Evolutionary conservation across 192 early-diverging fungal species (phyloP), one percentile per base, ranked within the genome.

Genomic region (Coemansia sp.): DNA sequence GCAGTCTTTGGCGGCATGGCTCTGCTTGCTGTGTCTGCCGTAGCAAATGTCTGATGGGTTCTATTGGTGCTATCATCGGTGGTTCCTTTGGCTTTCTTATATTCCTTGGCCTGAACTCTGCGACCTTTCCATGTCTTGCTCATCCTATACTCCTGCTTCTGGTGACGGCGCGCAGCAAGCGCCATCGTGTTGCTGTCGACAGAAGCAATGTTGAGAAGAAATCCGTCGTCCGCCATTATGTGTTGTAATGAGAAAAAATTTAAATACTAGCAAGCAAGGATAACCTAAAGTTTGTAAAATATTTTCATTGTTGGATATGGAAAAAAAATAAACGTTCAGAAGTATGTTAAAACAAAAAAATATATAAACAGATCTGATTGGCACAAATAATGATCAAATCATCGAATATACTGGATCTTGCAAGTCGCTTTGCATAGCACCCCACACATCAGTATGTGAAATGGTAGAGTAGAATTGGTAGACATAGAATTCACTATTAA

Each of bases 201-300:
- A 9, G 57, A 16, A 10, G 83, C 85, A 66, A 91, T 85, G 78
- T 92, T 91, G 40, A 93, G 66, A 59, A 91, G 68, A 22, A 92
- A 64, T 8, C 88, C 90, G 71, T 91, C 91, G 76, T 90, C 90
- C 67, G 57, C 57, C 57, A 59, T 59, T 54, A 54, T 54, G 51
- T 26, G 32, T 4, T 32, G 32, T 32, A 32, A 32, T 32, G 32
- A 32, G 32, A 32, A 4, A 32, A 32, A 32, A 32, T 4, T 4
- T 32, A 32, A 32, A 32, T 32, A 4, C 32, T 32, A 32, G 4
- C 32, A 32, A 32, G 32, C 32, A 32, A 4, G 32, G 32, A 32
- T 32, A 32, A 32, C 32, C 32, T 32, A 32, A 32, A 32, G 32
- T 32, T 42, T 41, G 26, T 59, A 11, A 36, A 46, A 43, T 8